Base-by-base conservation (phyloP, 163 green algal species). In the Scenedesmus sp. region DNA sequence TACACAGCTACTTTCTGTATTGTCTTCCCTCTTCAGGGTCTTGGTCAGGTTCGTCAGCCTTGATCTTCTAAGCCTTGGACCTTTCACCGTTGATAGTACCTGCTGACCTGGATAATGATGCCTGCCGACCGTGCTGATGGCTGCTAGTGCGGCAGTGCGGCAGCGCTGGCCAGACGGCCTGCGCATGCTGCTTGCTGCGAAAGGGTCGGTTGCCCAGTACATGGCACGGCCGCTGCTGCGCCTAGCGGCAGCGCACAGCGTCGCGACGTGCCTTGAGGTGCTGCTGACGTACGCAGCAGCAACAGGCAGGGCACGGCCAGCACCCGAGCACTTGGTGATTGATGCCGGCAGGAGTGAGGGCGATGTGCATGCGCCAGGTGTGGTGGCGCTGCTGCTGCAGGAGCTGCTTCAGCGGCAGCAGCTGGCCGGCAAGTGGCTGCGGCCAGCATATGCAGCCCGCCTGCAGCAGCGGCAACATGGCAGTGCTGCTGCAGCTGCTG, bases 391-490 rank as follows among this genome's bases (percentile, higher is more conserved):
- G 61, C 61, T 76, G 30, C 65, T 76, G 65, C 65, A 76, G 65
- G 65, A 76, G 30, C 65, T 76, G 65, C 65, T 40, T 26, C 65
- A 76, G 65, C 26, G 65, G 65, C 65, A 30, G 65, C 65, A 76
- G 65, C 65, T 76, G 65, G 65, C 65, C 37, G 30, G 30, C 37
- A 76, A 76, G 65, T 76, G 65, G 65, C 65, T 76, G 65, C 65
- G 65, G 65, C 30, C 30, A 40, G 65, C 65, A 2, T 76, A 76
- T 37, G 65, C 30, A 20, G 65, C 65, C n/a, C 40, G 65, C 65
- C 24, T 76, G 65, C 30, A 76, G 65, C 65, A 76, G 65, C 65
- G 65, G 65, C 65, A 76, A 76, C 5, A 2, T 37, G 6, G 30
- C 30, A 18, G 30, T 76, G 30, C 30, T 76, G 65, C 65, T 37